Conservation (phyloP, 2,329 filamentous ascomycete species). For the Exophiala sp. region DNA sequence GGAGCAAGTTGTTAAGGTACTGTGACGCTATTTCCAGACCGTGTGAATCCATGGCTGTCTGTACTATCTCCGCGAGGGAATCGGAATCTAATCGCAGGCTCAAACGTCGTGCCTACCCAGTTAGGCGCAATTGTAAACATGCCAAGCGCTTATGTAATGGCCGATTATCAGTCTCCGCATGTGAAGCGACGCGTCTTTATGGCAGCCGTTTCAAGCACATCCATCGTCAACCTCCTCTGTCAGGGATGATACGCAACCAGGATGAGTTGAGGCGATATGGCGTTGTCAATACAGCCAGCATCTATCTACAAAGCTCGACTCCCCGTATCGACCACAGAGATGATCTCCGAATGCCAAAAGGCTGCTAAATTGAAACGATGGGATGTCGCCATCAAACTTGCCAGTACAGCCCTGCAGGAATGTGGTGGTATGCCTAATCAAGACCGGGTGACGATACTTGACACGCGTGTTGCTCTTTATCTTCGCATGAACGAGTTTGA, state of each 20-base stretch:
- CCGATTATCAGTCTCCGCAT: not conserved
- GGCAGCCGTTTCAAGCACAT: too few relatives aligned
- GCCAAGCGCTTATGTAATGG: not conserved
- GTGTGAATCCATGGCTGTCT: conserved; percentile 19
- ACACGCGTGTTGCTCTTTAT: conserved; percentile 32
- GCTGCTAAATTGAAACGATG: conserved; percentile 16
- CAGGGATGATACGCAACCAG: too few relatives aligned
- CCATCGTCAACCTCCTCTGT: too few relatives aligned
- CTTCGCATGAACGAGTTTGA: conserved; percentile 50
- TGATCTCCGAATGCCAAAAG: not conserved
- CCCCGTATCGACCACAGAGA: not conserved
- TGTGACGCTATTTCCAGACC: conserved; percentile 57
- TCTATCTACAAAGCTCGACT: not conserved
- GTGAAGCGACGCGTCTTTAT: not conserved
- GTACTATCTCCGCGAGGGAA: not conserved
- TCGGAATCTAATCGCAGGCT: not conserved
- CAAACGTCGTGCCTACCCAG: not conserved
- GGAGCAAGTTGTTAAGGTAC: conserved; percentile 63
- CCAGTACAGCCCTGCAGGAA: conserved; percentile 10
- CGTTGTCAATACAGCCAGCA: not conserved
- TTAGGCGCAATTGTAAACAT: conserved; percentile 1
- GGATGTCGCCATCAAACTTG: conserved; percentile 4
- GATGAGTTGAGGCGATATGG: not conserved
- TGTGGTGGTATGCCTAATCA: not conserved
- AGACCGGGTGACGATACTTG: conserved; percentile 35